phyloP scores from a whole-genome alignment of 2,329 filamentous ascomycete species.

The Periglandula ipomoeae region DNA sequence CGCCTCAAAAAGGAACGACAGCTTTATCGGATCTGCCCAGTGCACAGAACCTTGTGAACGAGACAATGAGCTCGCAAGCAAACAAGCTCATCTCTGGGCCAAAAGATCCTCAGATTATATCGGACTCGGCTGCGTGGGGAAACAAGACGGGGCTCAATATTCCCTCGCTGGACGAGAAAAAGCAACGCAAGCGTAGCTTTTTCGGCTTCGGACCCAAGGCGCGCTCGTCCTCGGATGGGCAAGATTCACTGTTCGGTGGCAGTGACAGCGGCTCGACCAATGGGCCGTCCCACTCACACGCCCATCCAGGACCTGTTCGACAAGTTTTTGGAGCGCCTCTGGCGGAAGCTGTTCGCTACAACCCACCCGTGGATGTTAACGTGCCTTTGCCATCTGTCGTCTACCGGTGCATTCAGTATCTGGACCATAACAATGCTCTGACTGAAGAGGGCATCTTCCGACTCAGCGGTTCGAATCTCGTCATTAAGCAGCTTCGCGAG shows the following conservation, averaged over 20 bases:
- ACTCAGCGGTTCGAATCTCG: conserved; percentile 89
- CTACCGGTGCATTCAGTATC: conserved; percentile 89
- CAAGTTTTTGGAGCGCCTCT: conserved; percentile 80
- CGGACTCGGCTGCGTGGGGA: conserved; percentile 79
- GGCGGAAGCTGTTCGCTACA: conserved; percentile 76
- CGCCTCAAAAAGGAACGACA: conserved; percentile 34
- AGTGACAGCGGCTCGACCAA: conserved; percentile 36
- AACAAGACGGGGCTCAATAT: conserved; percentile 53
- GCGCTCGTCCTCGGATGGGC: conserved; percentile 47
- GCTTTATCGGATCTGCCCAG: conserved; percentile 24
- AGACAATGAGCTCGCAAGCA: conserved; percentile 30
- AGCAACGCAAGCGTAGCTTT: conserved; percentile 70
- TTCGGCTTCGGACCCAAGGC: conserved; percentile 58
- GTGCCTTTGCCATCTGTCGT: conserved; percentile 83
- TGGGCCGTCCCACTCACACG: conserved; percentile 23
- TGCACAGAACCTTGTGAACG: conserved; percentile 22
- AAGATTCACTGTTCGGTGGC: conserved; percentile 45
- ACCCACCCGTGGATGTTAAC: conserved; percentile 61
- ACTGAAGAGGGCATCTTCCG: conserved; percentile 94
- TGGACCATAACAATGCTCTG: conserved; percentile 71
- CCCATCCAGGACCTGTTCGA: conserved; percentile 45
- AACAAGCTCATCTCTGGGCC: conserved; percentile 65
- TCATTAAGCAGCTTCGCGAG: conserved; percentile 84
- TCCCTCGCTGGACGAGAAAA: conserved; percentile 61
- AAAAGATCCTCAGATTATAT: conserved; percentile 74